These are phyloP conservation scores for Globisporangium rhizosaccharum DNA, from an alignment of 352 stramenopile genomes.

Conservation along the genomic window DNA sequence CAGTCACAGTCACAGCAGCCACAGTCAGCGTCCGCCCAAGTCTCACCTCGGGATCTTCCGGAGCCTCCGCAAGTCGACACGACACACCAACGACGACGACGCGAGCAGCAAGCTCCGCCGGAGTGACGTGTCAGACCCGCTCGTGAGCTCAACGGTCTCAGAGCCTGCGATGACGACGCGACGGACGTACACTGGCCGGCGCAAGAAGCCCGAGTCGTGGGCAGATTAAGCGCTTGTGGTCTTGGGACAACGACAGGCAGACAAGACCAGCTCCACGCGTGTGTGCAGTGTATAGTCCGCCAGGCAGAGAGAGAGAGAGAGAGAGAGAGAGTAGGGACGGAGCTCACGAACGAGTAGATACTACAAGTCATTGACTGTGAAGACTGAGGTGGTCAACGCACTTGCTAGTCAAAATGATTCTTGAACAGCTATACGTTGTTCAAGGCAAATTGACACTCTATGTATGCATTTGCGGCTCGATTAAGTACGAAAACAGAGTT, in stretches of 20 bases:
- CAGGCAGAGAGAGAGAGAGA: neutral
- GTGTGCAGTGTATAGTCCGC: too few species aligned
- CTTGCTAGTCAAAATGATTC: too few species aligned
- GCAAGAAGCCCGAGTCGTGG: constrained; percentile 78
- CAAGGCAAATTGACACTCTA: neutral
- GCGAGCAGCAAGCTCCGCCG: constrained; percentile 13
- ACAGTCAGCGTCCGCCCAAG: constrained; percentile 20
- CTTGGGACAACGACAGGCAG: too few species aligned
- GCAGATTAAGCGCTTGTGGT: constrained; percentile 32
- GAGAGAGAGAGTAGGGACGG: neutral
- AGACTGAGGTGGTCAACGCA: too few species aligned
- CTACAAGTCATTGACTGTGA: too few species aligned
- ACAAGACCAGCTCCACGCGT: too few species aligned
- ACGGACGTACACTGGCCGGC: constrained; percentile 58
- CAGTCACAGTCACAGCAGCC: too few species aligned
- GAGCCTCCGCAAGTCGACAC: constrained; percentile 28
- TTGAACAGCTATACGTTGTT: too few species aligned
- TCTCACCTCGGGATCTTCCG: constrained; percentile 31
- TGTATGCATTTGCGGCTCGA: neutral
- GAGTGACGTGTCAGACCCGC: constrained; percentile 26
- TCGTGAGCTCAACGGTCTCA: constrained; percentile 29
- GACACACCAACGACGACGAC: constrained; percentile 15
- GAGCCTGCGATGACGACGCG: constrained; percentile 26
- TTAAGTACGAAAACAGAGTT: neutral
- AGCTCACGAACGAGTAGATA: neutral